Evolutionary conservation across 768 basidiomycete species (phyloP).

Genomic region (Pulveroboletus sp.): DNA sequence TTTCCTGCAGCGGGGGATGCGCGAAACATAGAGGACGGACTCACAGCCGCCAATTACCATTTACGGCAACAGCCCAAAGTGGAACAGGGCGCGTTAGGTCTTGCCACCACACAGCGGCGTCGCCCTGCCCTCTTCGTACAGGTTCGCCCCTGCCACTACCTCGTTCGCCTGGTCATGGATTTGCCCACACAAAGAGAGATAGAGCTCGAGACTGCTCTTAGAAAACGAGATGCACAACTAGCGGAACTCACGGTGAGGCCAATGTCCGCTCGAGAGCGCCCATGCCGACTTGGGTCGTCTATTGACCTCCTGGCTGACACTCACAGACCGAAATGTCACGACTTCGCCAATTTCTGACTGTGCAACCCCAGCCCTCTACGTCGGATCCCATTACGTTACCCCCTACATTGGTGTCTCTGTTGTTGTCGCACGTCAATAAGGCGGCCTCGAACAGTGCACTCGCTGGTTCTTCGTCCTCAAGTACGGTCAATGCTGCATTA

Average conservation of each 20-base stretch:
- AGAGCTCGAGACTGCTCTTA: conserved; percentile 75
- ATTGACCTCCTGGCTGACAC: conserved; percentile 13
- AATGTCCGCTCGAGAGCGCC: conserved; percentile 18
- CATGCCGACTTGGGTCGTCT: conserved; percentile 13
- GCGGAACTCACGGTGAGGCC: conserved; percentile 64
- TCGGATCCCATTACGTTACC: conserved; percentile 67
- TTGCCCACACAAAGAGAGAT: conserved; percentile 72
- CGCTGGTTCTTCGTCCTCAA: conserved; percentile 35
- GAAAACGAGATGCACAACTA: conserved; percentile 69
- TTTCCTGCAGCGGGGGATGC: not conserved
- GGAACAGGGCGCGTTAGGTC: conserved; percentile 24
- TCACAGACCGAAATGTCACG: conserved; percentile 67
- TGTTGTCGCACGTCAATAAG: conserved; percentile 61
- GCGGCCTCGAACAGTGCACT: conserved; percentile 29
- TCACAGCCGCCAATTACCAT: conserved; percentile 30
- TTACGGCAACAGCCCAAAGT: conserved; percentile 27
- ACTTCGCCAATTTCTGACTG: conserved; percentile 59
- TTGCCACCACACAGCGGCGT: conserved; percentile 30
- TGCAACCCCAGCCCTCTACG: conserved; percentile 53
- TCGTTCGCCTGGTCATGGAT: conserved; percentile 44
- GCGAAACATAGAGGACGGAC: conserved; percentile 1
- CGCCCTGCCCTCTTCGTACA: conserved; percentile 11
- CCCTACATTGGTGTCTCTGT: conserved; percentile 59
- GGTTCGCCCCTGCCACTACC: conserved; percentile 9
- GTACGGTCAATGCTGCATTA: conserved; percentile 67